Base-by-base conservation (phyloP, 2,329 filamentous ascomycete genomes). In the Plectosphaerella plurivora region DNA sequence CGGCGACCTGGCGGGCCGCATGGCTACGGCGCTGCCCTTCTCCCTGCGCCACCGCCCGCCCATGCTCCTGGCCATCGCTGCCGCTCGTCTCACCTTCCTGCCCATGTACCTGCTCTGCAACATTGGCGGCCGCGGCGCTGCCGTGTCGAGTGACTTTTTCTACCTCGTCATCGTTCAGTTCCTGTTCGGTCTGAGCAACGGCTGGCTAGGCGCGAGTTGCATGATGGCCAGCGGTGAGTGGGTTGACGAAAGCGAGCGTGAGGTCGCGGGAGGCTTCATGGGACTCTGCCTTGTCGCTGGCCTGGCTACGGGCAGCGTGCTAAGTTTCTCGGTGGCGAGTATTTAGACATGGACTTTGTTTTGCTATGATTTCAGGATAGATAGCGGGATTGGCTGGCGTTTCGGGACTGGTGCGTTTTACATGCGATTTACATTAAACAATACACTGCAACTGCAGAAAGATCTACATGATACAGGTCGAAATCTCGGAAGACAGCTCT, bases 181-280 rank as follows among this genome's bases (percentile, higher is more conserved):
- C 14, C 72, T 87, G 1, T 97, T 95, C 64, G 94, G 94, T 2
- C 63, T 91, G 37, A 88, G 84, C 10, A 97, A 93, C 65, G 94
- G 94, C 1, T 97, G 88, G 78, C 69, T 99, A 14, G 88, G 89
- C 28, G 90, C 88, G 52, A 88, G 82, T 60, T 91, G 88, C 68
- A 97, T 99, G 92, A 96, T 97, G 83, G 88, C 88, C 1, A 87
- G 91, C 1, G 83, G 81, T 0, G 84, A 89, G 59, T 93, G 86
- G 82, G 92, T 97, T 1, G 86, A 87, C 4, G 82, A 87, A 2
- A 84, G 86, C 10, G 93, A 99, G 73, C 79, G 88, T 35, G 91
- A 96, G 72, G 92, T 91, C 6, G 86, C 91, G 0, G 94, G 93
- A 46, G 91, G 88, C 1, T 97, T 97, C 67, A 97, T 99, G 94